Evolutionary conservation across 257 asterid species (phyloP), one percentile per base, ranked within the genome.

Genomic region (Cynanchum wilfordii): DNA sequence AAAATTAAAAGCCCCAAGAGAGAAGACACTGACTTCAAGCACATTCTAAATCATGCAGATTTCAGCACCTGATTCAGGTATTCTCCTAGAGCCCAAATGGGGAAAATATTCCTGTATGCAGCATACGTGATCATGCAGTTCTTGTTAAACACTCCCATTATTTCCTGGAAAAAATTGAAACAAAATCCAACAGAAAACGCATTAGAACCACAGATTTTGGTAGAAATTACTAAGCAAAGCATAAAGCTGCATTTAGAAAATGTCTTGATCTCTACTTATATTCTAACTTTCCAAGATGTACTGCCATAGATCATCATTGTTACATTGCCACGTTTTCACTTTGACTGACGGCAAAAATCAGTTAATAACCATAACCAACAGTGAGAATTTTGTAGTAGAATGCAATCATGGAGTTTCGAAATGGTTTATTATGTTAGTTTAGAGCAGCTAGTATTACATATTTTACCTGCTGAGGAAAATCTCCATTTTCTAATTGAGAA

Each of bases 21-120:
- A 56, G 47, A 52, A 68, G 27, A 20, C 36, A 2, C 10, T 45
- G 74, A 29, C 33, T 9, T 33, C 63, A 55, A 30, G n/a, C 33
- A 45, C 20, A 36, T 75, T n/a, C 66, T 27, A 55, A 10, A 20
- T 87, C 86, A 89, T 56, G 65, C 45, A 42, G 80, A 36, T 56
- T 74, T 86, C 40, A 87, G 87, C 69, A 93, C 91, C 62, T 73
- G 79, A 63, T 74, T 47, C 5, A 81, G 83, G 65, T 93, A 93
- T 72, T 93, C 98, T 54, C 97, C 98, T 69, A 93, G 73, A 13
- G 98, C 98, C 98, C 98, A 93, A n/a, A 93, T 87, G 2, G 98
- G 97, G 82, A 93, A 93, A 70, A 93, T 89, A 56, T 87, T 86
- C 85, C 96, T 82, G 77, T 93, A 93, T 42, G 98, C 97, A 73